Conservation (phyloP, 805 yeast genomes). For the Saccharomycopsis babjevae region DNA sequence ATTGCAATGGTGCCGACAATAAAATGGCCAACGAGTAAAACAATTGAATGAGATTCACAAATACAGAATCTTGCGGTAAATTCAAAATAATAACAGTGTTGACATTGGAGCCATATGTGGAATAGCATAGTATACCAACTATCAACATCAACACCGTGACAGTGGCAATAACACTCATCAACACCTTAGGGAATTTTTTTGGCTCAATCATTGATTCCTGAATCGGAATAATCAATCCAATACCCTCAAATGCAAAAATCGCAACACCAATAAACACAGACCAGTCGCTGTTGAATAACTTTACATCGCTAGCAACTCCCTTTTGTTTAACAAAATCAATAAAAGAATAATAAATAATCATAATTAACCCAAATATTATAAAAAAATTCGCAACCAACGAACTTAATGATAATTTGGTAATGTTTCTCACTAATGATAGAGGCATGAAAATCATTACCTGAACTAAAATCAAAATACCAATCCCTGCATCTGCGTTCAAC, state of each 20-base stretch:
- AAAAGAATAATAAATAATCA: constrained; percentile 48
- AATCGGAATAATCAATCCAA: constrained; percentile 71
- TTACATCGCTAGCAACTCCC: constrained; percentile 43
- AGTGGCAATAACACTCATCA: constrained; percentile 49
- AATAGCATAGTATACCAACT: constrained; percentile 59
- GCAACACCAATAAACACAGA: constrained; percentile 75
- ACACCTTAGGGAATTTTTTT: constrained; percentile 56
- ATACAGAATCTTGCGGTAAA: constrained; percentile 55
- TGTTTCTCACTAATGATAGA: constrained; percentile 61
- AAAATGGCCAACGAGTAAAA: constrained; percentile 67
- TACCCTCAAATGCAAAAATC: constrained; percentile 82
- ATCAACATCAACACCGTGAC: constrained; percentile 53
- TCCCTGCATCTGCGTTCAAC: constrained; percentile 31
- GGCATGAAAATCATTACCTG: constrained; percentile 58
- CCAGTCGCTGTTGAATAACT: constrained; percentile 49
- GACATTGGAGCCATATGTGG: constrained; percentile 54
- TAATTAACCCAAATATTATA: constrained; percentile 53
- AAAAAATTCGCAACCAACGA: constrained; percentile 65
- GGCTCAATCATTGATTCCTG: constrained; percentile 76
- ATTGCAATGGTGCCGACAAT: constrained; percentile 70
- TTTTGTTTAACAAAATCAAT: constrained; percentile 31
- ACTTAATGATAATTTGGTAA: constrained; percentile 61
- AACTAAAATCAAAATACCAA: constrained; percentile 37
- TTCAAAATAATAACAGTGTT: constrained; percentile 63
- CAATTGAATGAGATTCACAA: constrained; percentile 56